These are phyloP conservation scores for Phyllostachys edulis DNA, from an alignment of 176 grass and related monocot species.

Conservation along the genomic window DNA sequence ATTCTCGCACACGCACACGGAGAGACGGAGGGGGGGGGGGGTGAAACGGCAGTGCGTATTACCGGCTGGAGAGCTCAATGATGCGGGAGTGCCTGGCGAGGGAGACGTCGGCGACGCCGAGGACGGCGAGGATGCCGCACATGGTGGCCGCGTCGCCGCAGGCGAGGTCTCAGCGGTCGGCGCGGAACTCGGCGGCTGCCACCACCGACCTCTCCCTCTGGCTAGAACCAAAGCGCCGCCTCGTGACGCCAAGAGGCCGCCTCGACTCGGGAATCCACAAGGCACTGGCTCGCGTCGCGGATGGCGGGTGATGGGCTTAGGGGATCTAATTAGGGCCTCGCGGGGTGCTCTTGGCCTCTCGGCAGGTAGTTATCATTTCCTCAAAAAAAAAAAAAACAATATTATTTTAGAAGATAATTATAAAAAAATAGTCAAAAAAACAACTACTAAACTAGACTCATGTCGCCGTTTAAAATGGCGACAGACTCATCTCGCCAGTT, in stretches of 20 bases:
- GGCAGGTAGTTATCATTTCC: no score
- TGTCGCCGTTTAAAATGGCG: no score
- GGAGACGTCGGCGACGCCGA: conserved; percentile 82
- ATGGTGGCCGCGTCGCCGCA: conserved; percentile 44
- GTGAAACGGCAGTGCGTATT: not conserved
- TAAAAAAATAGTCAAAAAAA: no score
- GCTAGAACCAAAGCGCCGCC: not conserved
- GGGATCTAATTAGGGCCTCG: conserved; percentile 34
- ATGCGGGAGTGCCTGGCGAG: conserved; percentile 83
- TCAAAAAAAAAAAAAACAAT: no score
- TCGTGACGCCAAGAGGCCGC: not conserved
- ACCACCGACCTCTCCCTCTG: not conserved
- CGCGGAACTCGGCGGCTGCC: not conserved
- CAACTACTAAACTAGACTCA: no score
- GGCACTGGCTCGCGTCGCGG: not conserved
- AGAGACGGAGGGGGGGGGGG: not conserved
- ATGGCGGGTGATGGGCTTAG: conserved; percentile 18
- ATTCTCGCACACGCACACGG: not conserved
- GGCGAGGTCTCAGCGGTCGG: not conserved
- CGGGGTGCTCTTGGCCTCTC: not conserved
- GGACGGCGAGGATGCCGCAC: conserved; percentile 96
- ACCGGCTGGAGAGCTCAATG: conserved; percentile 95
- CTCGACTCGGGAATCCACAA: not conserved
- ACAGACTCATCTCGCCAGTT: no score
- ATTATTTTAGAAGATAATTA: no score